These are phyloP conservation scores for Nicotiana obtusifolia DNA, from an alignment of 257 asterid genomes.

Conservation along the genomic window DNA sequence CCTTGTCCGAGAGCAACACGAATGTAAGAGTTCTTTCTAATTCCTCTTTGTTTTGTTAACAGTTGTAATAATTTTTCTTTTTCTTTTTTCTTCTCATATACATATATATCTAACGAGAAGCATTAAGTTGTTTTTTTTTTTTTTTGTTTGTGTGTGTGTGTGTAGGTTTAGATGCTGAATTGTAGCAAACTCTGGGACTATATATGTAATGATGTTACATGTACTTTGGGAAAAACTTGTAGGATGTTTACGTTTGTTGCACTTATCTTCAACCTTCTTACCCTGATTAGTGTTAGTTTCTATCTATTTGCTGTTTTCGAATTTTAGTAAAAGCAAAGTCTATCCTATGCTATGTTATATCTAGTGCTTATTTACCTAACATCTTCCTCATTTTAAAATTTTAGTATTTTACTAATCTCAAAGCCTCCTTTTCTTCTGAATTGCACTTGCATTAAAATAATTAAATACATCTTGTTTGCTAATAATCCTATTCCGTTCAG, in stretches of 20 bases:
- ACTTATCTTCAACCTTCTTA: not conserved
- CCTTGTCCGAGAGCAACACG: conserved; percentile 32
- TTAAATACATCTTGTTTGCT: not conserved
- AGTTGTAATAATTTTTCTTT: too few species aligned
- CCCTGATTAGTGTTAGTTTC: too few species aligned
- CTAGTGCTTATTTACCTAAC: not conserved
- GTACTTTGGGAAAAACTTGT: not conserved
- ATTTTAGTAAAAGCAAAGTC: not conserved
- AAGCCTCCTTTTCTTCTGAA: not conserved
- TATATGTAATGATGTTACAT: not conserved
- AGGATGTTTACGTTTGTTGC: not conserved
- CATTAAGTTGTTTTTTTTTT: not conserved
- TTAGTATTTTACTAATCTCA: not conserved
- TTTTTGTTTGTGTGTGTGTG: too few species aligned
- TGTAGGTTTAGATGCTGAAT: not conserved
- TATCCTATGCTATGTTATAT: not conserved
- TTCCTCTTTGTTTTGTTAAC: too few species aligned
- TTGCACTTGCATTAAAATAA: not conserved
- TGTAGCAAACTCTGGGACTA: not conserved
- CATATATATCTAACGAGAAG: not conserved
- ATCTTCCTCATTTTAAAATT: not conserved
- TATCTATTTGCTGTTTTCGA: not conserved
- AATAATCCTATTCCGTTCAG: not conserved
- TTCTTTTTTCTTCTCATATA: not conserved
- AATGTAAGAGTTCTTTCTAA: conserved; percentile 31